Evolutionary conservation across 139 green algal genomes (phyloP).

Genomic region (Chlamydomonas sp.): DNA sequence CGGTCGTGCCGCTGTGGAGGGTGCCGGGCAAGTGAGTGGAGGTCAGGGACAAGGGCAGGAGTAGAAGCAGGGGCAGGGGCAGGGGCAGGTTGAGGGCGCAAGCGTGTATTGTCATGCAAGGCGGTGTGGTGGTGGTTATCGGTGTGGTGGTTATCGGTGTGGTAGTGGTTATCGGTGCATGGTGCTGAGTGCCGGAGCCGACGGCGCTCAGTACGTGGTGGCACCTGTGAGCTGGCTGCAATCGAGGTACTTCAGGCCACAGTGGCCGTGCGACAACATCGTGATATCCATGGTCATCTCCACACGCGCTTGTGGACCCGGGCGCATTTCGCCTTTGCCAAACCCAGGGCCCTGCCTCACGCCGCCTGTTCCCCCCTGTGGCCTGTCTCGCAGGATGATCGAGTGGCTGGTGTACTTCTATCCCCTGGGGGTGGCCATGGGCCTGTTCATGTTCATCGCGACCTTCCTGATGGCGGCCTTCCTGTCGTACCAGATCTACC

Average conservation of each 20-base stretch:
- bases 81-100: neutral
- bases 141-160: neutral
- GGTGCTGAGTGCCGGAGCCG: neutral
- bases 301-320: neutral
- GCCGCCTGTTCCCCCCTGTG: neutral
- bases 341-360: neutral
- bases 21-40: slow-evolving; percentile 7
- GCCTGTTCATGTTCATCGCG: slow-evolving; percentile 46
- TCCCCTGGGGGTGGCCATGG: slow-evolving; percentile 46
- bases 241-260: neutral
- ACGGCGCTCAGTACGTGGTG: neutral
- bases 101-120: neutral
- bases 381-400: slow-evolving; percentile 28
- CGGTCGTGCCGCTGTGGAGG: neutral
- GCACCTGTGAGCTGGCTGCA: neutral
- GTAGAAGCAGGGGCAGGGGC: neutral
- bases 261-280: too few relatives aligned
- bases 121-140: neutral
- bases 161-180: neutral
- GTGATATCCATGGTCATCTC: too few relatives aligned
- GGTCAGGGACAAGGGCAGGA: neutral
- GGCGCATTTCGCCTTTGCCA: neutral
- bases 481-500: slow-evolving; percentile 60
- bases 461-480: slow-evolving; percentile 54
- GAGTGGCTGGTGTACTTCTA: slow-evolving; percentile 55